Evolutionary conservation across 1,284 basidiomycete genomes (phyloP), one percentile per base, ranked within the genome.

Genomic region (Pseudozyma pruni): DNA sequence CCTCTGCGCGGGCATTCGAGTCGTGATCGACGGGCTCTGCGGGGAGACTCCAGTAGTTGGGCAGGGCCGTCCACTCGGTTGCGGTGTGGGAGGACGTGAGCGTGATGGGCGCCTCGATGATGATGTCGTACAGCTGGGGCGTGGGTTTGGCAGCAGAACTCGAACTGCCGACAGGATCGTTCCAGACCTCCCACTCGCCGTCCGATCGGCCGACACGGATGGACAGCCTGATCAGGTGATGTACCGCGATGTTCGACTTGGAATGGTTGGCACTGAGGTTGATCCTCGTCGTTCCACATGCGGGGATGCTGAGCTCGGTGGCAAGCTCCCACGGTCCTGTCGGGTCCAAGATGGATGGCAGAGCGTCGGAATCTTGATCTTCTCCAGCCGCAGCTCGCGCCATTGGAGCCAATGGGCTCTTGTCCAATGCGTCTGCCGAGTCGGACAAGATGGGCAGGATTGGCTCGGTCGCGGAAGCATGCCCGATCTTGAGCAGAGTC

Each of bases 211-310:
- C 91, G 14, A 97, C 90, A 16, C 94, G 86, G 70, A 98, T 88
- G 13, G 91, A 86, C 43, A 94, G 86, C 84, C 93, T 93, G 66
- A 98, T 85, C 63, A 86, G 84, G 83, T 98, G 95, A 2, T 86
- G 86, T 25, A 96, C 87, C 16, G 86, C 84, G 70, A 97, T 89
- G 78, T 93, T 93, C 60, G 91, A 90, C 73, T 88, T 87, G 70
- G 88, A 87, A 83, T 93, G 92, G 82, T 89, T 90, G 78, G 91
- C 93, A 19, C 92, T 91, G 68, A 92, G 90, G 76, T 89, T 90
- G 63, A 98, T 83, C 45, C 83, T 83, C 7, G 82, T 82, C 13
- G 78, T 56, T 76, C 80, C 25, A 85, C 74, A 45, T 72, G 67
- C 62, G 9, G 76, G 74, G 17, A 81, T 66, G 10, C 31, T 44